phyloP scores from a whole-genome alignment of 768 basidiomycete species.

The Paxillus rubicundulus region DNA sequence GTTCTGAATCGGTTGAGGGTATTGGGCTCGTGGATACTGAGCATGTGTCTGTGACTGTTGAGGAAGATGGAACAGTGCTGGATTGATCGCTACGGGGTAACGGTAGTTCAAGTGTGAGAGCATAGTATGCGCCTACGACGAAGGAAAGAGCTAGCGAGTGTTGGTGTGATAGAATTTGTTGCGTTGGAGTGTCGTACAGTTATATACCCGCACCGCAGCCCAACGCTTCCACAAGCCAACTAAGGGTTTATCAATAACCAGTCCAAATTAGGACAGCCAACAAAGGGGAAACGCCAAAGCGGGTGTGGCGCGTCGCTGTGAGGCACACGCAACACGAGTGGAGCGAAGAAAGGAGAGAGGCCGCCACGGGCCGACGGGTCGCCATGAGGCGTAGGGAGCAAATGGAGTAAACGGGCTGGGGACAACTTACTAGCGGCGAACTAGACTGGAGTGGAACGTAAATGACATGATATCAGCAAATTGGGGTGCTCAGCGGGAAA shows the following conservation, averaged over 20 bases:
- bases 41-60: not conserved
- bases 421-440: not conserved
- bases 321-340: constrained; percentile 5
- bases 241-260: not conserved
- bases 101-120: constrained; percentile 12
- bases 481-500: constrained; percentile 1
- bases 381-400: constrained; percentile 16
- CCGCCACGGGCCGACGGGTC: not conserved
- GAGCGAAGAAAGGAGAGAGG: constrained; percentile 5
- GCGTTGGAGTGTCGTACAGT: not conserved
- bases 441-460: constrained; percentile 10
- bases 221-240: not conserved
- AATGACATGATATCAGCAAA: not conserved
- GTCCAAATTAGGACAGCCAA: not conserved
- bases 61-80: not conserved
- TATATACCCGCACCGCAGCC: constrained; percentile 16
- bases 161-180: constrained; percentile 1
- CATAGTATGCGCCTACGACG: constrained; percentile 11
- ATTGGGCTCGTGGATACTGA: not conserved
- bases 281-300: not conserved
- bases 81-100: constrained; percentile 10
- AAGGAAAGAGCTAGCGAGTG: not conserved
- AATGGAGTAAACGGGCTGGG: not conserved
- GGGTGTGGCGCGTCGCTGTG: constrained; percentile 1
- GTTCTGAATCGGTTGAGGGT: constrained; percentile 1